Evolutionary conservation across 306 rosid species (phyloP), one percentile per base, ranked within the genome.

Genomic region (Comarum palustre): DNA sequence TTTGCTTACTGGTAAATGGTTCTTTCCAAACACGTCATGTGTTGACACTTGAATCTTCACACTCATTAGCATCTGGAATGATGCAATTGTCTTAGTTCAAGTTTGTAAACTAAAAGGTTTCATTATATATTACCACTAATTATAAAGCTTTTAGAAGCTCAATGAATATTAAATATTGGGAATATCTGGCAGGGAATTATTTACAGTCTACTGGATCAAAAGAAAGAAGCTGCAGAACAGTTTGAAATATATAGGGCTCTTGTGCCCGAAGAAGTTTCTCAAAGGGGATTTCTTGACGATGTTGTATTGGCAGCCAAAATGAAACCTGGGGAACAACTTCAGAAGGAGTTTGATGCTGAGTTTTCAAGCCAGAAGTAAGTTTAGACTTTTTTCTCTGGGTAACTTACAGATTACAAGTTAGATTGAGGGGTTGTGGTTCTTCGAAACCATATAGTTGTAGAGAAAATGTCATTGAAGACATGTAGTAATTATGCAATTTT

Each of bases 201-300:
- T 73, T 93, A 89, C 86, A 87, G 96, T 75, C 92, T 93, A 4
- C 79, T 82, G 54, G 87, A 87, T 79, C 86, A 85, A 76, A 79
- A 84, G 81, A 79, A 84, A 68, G 97, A 93, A 83, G 98, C 98
- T 47, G 89, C 89, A 5, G 76, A 84, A 68, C 92, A 89, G 75
- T 93, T 91, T 62, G 91, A 87, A 85, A 89, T 82, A 54, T 93
- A 90, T 84, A 84, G 60, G 71, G 45, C 87, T 55, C 86, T 93
- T 8, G 94, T 85, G 64, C 98, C 98, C 4, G 86, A 87, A 81
- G 98, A 90, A 68, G 91, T 87, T 82, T 92, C 97, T 31, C 96
- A 89, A 68, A 89, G 86, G 84, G 84, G 88, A 81, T 93, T 90
- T 87, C 85, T 93, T 4, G 92, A 93, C 70, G 96, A 93, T 74